A percentile compares a stretch with the other conserved stretches of the same genome.
Evolutionary conservation across 2,329 filamentous ascomycete species (phyloP).

Genomic region (Curvularia eragrostidis): DNA sequence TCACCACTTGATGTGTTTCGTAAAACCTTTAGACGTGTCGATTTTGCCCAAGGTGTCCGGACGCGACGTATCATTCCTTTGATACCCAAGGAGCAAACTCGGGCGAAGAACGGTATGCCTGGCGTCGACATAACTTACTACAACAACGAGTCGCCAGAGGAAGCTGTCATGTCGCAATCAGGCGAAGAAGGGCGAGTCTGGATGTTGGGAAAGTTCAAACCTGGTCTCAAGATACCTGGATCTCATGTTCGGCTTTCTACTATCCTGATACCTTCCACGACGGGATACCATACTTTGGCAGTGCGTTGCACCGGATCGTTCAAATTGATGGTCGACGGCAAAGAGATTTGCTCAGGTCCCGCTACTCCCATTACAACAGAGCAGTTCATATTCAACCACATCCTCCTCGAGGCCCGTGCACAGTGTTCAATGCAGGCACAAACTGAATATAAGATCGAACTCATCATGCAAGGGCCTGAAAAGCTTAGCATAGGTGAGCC

Average conservation of each 20-base stretch:
- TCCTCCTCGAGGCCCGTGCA: background rate
- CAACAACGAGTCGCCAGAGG: background rate
- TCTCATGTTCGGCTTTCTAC: background rate
- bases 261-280: background rate
- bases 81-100: background rate
- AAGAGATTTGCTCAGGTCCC: background rate
- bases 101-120: background rate
- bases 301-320: background rate
- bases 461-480: background rate
- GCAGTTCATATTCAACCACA: background rate
- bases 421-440: background rate
- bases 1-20: background rate
- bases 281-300: background rate
- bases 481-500: background rate
- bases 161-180: background rate
- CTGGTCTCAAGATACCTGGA: background rate
- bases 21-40: background rate
- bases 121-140: background rate
- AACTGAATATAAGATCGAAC: background rate
- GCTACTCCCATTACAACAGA: background rate
- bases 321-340: background rate
- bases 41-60: background rate
- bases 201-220: background rate
- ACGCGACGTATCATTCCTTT: background rate
- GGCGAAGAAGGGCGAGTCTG: background rate